These are phyloP conservation scores for Raffaelea albimanens DNA, from an alignment of 2,329 filamentous ascomycete genomes.

Conservation along the genomic window DNA sequence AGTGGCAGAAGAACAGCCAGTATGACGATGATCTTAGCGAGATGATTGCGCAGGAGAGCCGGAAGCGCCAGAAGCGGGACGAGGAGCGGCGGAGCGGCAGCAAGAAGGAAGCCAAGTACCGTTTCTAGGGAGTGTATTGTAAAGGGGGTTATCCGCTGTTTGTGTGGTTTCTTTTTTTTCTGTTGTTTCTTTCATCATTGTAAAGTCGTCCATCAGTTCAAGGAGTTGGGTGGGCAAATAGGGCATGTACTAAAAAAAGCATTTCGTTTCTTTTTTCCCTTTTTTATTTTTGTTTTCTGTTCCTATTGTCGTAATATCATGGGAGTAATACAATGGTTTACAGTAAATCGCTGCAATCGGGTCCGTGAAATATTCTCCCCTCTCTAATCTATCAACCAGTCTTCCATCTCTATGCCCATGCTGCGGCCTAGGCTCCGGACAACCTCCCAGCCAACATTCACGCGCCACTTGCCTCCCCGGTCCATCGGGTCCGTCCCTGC, in stretches of 20 bases:
- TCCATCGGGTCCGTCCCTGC: slow-evolving; percentile 53
- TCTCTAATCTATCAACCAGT: slow-evolving; percentile 58
- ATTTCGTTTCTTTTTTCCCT: too few species aligned
- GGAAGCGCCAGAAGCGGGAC: slow-evolving; percentile 83
- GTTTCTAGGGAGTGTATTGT: slow-evolving; percentile 24
- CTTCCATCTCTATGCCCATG: slow-evolving; percentile 69
- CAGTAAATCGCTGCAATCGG: too few species aligned
- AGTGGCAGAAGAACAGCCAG: slow-evolving; percentile 43
- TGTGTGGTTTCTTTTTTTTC: not conserved
- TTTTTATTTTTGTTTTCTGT: too few species aligned
- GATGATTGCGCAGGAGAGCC: slow-evolving; percentile 89
- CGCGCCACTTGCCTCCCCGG: slow-evolving; percentile 62
- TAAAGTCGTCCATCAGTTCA: too few species aligned
- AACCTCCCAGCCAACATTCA: slow-evolving; percentile 72
- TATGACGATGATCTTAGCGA: slow-evolving; percentile 84
- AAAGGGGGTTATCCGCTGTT: not conserved
- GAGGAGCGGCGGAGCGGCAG: slow-evolving; percentile 59
- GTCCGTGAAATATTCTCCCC: too few species aligned
- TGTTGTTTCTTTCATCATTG: not conserved
- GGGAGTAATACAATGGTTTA: too few species aligned
- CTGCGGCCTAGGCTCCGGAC: slow-evolving; percentile 60
- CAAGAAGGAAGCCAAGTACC: slow-evolving; percentile 46
- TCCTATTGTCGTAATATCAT: too few species aligned
- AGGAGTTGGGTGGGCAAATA: too few species aligned
- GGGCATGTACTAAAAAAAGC: too few species aligned